Conservation (phyloP, 305 asterid species). For the Euphrasia arctica region DNA sequence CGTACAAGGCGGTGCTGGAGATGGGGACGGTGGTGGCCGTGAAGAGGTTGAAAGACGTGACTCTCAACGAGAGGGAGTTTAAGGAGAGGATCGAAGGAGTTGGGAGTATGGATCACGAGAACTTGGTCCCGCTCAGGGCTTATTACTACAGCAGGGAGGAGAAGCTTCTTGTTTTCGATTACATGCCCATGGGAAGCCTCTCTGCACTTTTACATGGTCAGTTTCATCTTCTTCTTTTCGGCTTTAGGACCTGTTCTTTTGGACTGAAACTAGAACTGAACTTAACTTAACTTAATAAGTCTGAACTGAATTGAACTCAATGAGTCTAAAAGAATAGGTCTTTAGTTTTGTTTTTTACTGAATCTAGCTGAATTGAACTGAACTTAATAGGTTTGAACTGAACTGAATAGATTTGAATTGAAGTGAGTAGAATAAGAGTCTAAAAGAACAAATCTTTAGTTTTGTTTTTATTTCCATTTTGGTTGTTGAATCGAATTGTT, state of each 20-base stretch:
- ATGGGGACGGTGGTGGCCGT: constrained; percentile 55
- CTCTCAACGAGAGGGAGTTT: constrained; percentile 43
- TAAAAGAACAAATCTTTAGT: no score
- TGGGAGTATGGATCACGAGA: constrained; percentile 57
- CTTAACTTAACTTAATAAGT: no score
- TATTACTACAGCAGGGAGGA: neutral
- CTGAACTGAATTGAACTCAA: no score
- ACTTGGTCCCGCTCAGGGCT: constrained; percentile 58
- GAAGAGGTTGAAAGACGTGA: constrained; percentile 61
- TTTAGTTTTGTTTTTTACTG: neutral
- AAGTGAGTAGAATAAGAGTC: no score
- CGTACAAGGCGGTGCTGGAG: constrained; percentile 58
- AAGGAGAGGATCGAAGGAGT: constrained; percentile 51
- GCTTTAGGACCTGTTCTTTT: no score
- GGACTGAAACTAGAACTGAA: no score
- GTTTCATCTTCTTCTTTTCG: neutral
- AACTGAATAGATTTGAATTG: no score
- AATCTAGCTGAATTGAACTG: no score
- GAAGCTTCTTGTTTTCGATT: neutral
- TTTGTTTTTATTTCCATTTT: constrained; percentile 5
- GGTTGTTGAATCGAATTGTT: no score
- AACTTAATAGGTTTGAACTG: no score
- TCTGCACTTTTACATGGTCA: neutral
- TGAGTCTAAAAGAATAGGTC: neutral
- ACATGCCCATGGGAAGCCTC: neutral